Evolutionary conservation across 345 rosid species (phyloP).

Genomic region (Heritiera littoralis): DNA sequence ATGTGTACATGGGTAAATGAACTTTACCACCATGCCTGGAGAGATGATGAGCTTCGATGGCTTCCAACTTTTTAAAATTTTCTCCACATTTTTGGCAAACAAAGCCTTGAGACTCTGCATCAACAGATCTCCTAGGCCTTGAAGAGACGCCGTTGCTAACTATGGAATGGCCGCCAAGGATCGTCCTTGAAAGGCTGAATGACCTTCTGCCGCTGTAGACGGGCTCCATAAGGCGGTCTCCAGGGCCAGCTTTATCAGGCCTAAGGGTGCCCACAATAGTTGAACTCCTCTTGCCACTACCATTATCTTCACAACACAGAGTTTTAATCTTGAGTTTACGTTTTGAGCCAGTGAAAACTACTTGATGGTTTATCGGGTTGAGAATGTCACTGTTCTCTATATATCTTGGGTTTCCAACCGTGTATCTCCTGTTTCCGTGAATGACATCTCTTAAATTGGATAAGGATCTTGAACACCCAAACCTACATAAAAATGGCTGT

Average conservation of each 20-base stretch:
- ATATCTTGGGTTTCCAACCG: slow-evolving; percentile 51
- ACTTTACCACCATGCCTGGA: slow-evolving; percentile 62
- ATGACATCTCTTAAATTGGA: slow-evolving; percentile 43
- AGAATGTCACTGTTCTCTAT: slow-evolving; percentile 36
- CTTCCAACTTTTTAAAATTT: slow-evolving; percentile 44
- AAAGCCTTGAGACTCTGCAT: slow-evolving; percentile 23
- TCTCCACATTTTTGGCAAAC: slow-evolving; percentile 54
- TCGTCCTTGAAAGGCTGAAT: slow-evolving; percentile 23
- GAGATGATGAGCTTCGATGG: slow-evolving; percentile 56
- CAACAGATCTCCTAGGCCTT: slow-evolving; percentile 14
- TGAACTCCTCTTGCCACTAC: slow-evolving; percentile 13
- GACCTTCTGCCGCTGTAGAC: slow-evolving; percentile 29
- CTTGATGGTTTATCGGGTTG: slow-evolving; percentile 42
- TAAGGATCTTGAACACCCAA: slow-evolving; percentile 44
- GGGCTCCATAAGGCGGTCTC: slow-evolving; percentile 16
- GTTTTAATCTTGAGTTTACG: slow-evolving; percentile 40
- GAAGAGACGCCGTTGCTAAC: slow-evolving; percentile 10
- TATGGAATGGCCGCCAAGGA: slow-evolving; percentile 14
- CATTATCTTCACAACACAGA: slow-evolving; percentile 14
- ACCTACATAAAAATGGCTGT: slow-evolving; percentile 21
- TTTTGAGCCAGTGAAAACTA: slow-evolving; percentile 31
- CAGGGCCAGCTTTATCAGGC: slow-evolving; percentile 38
- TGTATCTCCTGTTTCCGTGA: slow-evolving; percentile 39
- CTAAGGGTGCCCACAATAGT: slow-evolving; percentile 26
- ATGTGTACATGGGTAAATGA: neutral